A percentile compares a stretch with the other conserved stretches of the same genome.
phyloP scores from a whole-genome alignment of 2,329 filamentous ascomycete species.

The Metarhizium guizhouense region DNA sequence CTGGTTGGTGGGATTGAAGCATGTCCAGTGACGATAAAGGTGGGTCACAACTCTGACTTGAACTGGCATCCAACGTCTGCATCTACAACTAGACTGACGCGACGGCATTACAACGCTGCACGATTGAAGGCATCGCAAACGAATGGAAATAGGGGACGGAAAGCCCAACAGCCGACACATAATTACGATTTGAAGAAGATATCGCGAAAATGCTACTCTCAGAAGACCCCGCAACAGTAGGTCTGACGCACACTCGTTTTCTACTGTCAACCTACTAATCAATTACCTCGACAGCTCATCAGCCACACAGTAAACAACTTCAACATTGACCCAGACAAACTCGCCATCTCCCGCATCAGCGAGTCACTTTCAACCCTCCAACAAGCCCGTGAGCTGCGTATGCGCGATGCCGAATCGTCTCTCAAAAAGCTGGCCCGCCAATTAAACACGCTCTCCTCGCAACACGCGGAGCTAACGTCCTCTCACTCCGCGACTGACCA shows the following conservation, averaged over 20 bases:
- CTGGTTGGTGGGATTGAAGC: background rate
- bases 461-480: slow-evolving; percentile 67
- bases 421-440: slow-evolving; percentile 68
- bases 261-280: background rate
- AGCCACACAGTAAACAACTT: slow-evolving; percentile 89
- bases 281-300: slow-evolving; percentile 30
- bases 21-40: background rate
- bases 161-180: background rate
- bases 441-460: slow-evolving; percentile 63
- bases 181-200: background rate
- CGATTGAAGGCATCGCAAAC: no score
- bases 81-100: no score
- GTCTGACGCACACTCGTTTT: slow-evolving; percentile 13
- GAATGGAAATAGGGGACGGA: background rate
- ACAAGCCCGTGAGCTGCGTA: slow-evolving; percentile 70
- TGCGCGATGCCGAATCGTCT: slow-evolving; percentile 58
- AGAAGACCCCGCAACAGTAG: slow-evolving; percentile 80
- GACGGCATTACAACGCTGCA: no score
- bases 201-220: slow-evolving; percentile 74
- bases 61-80: no score
- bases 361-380: slow-evolving; percentile 78
- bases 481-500: slow-evolving; percentile 72
- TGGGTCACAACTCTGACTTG: background rate
- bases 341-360: slow-evolving; percentile 72
- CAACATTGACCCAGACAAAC: slow-evolving; percentile 84